Evolutionary conservation across 192 early-diverging fungal genomes (phyloP).

Genomic region (Lobosporangium transversale): DNA sequence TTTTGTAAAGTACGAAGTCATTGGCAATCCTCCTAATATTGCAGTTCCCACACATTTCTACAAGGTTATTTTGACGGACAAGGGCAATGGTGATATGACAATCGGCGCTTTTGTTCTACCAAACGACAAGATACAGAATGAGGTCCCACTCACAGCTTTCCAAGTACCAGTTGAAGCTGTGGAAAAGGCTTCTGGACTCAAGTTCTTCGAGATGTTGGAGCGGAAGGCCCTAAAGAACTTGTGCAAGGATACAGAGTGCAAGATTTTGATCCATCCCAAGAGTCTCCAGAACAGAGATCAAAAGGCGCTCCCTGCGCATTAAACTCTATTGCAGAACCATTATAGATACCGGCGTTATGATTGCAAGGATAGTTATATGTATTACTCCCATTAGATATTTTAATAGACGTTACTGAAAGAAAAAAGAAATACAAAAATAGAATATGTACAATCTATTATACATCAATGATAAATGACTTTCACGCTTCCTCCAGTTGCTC

Average conservation of each 20-base stretch:
- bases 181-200: conserved; percentile 73
- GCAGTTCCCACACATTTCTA: conserved; percentile 95
- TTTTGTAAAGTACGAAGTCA: conserved; percentile 88
- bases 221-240: conserved; percentile 55
- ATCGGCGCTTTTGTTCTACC: conserved; percentile 86
- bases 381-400: too few species aligned
- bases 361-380: not conserved
- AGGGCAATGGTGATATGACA: conserved; percentile 56
- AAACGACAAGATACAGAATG: conserved; percentile 75
- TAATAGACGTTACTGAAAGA: too few species aligned
- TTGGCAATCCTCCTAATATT: conserved; percentile 86
- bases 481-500: conserved; percentile 22
- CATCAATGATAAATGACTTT: too few species aligned
- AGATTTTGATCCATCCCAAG: conserved; percentile 45
- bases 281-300: conserved; percentile 31
- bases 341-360: too few species aligned
- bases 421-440: too few species aligned
- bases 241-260: conserved; percentile 60
- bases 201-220: conserved; percentile 73
- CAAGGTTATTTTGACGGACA: conserved; percentile 84
- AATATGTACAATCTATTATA: too few species aligned
- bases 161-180: conserved; percentile 79
- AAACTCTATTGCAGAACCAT: too few species aligned
- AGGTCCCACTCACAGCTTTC: conserved; percentile 73
- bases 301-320: conserved; percentile 37